Conservation (phyloP, 805 yeast genomes). For the Wickerhamiella slavikovae region DNA sequence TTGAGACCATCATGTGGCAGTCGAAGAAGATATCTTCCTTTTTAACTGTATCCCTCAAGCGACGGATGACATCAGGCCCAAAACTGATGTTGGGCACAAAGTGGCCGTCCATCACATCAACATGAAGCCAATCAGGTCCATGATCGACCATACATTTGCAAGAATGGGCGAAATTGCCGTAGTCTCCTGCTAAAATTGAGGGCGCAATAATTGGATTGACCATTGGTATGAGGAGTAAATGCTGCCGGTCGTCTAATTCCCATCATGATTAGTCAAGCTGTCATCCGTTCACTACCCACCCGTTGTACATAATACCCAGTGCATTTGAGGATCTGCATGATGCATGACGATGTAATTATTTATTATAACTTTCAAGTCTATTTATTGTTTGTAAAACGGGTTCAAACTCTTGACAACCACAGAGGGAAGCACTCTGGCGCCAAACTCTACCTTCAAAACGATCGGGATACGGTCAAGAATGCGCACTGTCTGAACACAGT, state of each 20-base stretch:
- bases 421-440: conserved; percentile 80
- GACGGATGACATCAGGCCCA: conserved; percentile 76
- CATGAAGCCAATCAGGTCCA: conserved; percentile 92
- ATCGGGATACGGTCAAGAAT: conserved; percentile 68
- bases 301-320: too few species aligned
- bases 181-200: conserved; percentile 76
- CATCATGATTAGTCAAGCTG: too few species aligned
- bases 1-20: conserved; percentile 95
- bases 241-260: too few species aligned
- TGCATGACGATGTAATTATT: neutral
- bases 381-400: too few species aligned
- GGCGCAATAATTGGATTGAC: conserved; percentile 45
- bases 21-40: conserved; percentile 52
- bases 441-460: conserved; percentile 72
- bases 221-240: too few species aligned
- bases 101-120: conserved; percentile 98
- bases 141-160: conserved; percentile 61
- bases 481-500: conserved; percentile 57
- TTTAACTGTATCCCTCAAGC: conserved; percentile 62
- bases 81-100: conserved; percentile 92
- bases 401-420: conserved; percentile 78
- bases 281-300: too few species aligned
- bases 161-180: conserved; percentile 72
- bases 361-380: too few species aligned
- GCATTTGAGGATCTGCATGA: too few species aligned